phyloP scores from a whole-genome alignment of 2,329 filamentous ascomycete species.

The Ascochyta pisi region DNA sequence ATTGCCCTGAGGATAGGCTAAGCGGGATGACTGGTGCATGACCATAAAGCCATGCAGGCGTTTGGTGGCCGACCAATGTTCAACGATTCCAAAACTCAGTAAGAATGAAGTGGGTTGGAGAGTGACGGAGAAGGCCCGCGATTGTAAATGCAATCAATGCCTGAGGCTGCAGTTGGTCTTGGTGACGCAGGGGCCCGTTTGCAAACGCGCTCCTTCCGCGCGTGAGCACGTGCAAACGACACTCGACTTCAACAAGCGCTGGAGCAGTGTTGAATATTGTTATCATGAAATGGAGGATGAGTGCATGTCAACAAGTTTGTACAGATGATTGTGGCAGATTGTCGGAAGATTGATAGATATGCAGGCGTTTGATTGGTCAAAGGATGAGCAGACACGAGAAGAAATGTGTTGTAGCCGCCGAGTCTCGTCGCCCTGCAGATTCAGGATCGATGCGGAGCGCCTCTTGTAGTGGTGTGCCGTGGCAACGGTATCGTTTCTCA shows the following conservation, averaged over 20 bases:
- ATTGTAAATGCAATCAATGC: constrained; percentile 24
- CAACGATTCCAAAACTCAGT: background rate
- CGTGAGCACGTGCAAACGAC: constrained; percentile 13
- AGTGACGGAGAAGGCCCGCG: background rate
- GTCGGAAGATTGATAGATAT: background rate
- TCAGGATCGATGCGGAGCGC: background rate
- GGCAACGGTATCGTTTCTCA: background rate
- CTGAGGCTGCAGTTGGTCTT: constrained; percentile 31
- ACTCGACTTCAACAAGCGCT: background rate
- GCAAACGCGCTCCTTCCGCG: constrained; percentile 1
- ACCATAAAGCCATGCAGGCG: constrained; percentile 9
- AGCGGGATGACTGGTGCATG: constrained; percentile 18
- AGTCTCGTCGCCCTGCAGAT: background rate
- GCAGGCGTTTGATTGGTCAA: background rate
- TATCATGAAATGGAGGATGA: too few species aligned
- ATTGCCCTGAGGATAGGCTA: background rate
- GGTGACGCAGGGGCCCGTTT: constrained; percentile 10
- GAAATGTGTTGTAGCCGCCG: constrained; percentile 6
- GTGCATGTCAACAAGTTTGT: background rate
- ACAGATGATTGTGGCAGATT: background rate
- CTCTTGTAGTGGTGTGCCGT: background rate
- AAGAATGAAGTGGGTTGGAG: background rate
- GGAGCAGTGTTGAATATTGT: too few species aligned
- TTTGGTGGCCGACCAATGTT: background rate
- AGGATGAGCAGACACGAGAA: background rate